Base-by-base conservation (phyloP, 352 stramenopile species). In the Pythium utonaiense region DNA sequence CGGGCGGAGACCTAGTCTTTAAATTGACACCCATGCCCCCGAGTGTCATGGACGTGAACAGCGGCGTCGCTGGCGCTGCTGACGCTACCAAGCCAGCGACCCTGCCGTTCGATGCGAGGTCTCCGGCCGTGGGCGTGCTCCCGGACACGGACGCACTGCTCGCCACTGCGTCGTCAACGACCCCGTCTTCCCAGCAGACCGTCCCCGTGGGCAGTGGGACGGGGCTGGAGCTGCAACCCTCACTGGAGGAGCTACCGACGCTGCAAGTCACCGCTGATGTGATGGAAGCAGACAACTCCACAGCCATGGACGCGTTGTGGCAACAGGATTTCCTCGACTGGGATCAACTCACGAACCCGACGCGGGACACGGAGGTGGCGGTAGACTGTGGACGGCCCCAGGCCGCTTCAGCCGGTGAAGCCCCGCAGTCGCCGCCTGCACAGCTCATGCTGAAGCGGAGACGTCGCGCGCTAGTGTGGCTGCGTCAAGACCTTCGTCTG, bases 401-500 rank as follows among this genome's bases (percentile, higher is more conserved):
- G 25, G 42, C 8, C 24, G 14, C 22, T 17, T 42, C 49, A 10
- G 17, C 14, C 13, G 25, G 27, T 19, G 13, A 47, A 7, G 1
- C 4, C 53, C 31, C 24, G 5, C 45, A 5, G 6, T 48, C 34
- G 36, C 27, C 33, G 16, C 28, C 52, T 16, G 16, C 44, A 30
- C 38, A 64, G 14, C n/a, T 61, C 27, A 41, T 22, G 17, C 54
- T 51, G 6, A 57, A 52, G 28, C 60, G 57, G 10, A 56, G 60
- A 12, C 70, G 74, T n/a, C 70, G 76, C 8, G 77, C 78, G 5
- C 44, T 91, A 17, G 64, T 89, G 27, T 99, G 96, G 96, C 98
- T 99, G 57, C 84, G 96, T 6, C 97, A 98, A 33, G 93, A 96
- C 53, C 69, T 99, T 48, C 75, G 96, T 19, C 57, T 99, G 22